Evolutionary conservation across 768 basidiomycete genomes (phyloP).

Genomic region (Pulveroboletus sp.): DNA sequence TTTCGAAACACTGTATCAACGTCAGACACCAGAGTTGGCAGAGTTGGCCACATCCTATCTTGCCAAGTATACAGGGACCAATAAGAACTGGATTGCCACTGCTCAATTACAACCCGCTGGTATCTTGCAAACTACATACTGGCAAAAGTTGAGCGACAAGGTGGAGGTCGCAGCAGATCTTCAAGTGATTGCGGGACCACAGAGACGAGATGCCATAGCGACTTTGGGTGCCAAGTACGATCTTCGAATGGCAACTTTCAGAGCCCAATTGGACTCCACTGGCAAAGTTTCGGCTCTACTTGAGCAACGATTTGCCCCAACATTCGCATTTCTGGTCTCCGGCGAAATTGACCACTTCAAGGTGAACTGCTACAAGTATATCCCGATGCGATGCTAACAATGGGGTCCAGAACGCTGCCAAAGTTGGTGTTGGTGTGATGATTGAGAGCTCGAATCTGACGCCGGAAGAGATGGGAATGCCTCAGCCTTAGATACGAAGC

Average conservation of each 20-base stretch:
- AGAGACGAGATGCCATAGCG: slow-evolving; percentile 86
- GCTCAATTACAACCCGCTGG: slow-evolving; percentile 83
- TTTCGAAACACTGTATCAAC: slow-evolving; percentile 80
- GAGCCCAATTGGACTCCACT: slow-evolving; percentile 91
- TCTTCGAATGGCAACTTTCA: slow-evolving; percentile 88
- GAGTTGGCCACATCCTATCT: slow-evolving; percentile 77
- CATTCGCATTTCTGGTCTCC: slow-evolving; percentile 90
- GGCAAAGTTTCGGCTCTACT: slow-evolving; percentile 94
- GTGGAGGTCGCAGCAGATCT: slow-evolving; percentile 97
- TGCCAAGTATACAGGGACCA: slow-evolving; percentile 69
- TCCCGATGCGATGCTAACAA: background rate
- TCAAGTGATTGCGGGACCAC: slow-evolving; percentile 73
- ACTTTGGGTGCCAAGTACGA: slow-evolving; percentile 97
- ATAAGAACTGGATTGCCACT: slow-evolving; percentile 90
- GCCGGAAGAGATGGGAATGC: slow-evolving; percentile 79
- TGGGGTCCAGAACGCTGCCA: slow-evolving; percentile 73
- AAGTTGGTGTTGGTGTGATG: slow-evolving; percentile 97
- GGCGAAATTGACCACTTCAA: slow-evolving; percentile 99
- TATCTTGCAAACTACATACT: slow-evolving; percentile 88
- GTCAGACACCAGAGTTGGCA: slow-evolving; percentile 64
- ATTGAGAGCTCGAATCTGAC: slow-evolving; percentile 84
- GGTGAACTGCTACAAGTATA: slow-evolving; percentile 42
- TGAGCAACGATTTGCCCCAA: slow-evolving; percentile 94
- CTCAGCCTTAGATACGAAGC: slow-evolving; percentile 41
- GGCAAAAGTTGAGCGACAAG: slow-evolving; percentile 93